Evolutionary conservation across 768 basidiomycete species (phyloP), one percentile per base, ranked within the genome.

Genomic region (Myochromella boudieri): DNA sequence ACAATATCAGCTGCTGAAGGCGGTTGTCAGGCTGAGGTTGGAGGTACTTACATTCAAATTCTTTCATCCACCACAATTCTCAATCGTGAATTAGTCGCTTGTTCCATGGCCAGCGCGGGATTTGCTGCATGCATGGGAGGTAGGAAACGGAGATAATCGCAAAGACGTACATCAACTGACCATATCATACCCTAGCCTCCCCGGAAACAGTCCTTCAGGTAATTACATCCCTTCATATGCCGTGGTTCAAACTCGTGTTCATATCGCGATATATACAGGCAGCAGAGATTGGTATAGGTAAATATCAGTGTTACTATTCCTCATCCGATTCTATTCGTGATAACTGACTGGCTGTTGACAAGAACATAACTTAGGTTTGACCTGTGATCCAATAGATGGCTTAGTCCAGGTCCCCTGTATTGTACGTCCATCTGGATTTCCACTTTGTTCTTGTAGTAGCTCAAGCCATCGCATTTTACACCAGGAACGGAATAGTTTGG

Each of bases 1-100:
- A 95, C 95, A 1, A 97, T 97, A 41, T 91, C 88, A 37, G 95
- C 95, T 11, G 94, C 95, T 0, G 95, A 98, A 67, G 95, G 95
- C 15, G 93, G 85, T 9, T 95, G 93, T 64, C 91, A 93, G 69
- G 93, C 93, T 15, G 93, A 95, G 70, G 95, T 98, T 3, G 95
- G 95, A 63, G 87, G 87, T 87, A 60, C 24, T 70, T 58, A 34
- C 42, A 21, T 31, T 28, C 22, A 21, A 5, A 29, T 39, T 42
- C 14, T n/a, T 24, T 14, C 26, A 34, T 24, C 10, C 26, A 15
- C 20, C 11, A 15, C 21, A 38, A 11, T 31, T 45, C 28, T 28
- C 31, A 26, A 17, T 25, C 9, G 29, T 14, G 8, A 21, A 39
- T 31, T 15, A 80, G 95, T 97, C 32, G 95, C 95, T 1, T 92